phyloP scores from a whole-genome alignment of 345 rosid genomes.

The Murraya paniculata region DNA sequence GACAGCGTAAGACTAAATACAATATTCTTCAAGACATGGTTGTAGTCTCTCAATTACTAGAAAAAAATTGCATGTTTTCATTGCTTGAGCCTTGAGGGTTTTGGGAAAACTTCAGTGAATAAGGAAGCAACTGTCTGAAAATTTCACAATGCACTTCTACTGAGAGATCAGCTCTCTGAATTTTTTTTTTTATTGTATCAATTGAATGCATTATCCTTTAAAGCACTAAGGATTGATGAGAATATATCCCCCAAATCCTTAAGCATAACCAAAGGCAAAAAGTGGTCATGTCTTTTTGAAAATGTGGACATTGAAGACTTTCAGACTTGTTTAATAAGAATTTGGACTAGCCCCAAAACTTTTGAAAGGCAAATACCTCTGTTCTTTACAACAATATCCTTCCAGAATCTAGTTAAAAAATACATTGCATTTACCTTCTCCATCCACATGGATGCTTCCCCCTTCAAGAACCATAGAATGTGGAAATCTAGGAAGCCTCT shows the following conservation, averaged over 20 bases:
- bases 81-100: background rate
- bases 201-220: background rate
- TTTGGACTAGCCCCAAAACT: background rate
- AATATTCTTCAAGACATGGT: background rate
- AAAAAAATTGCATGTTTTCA: background rate
- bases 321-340: background rate
- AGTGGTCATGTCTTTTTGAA: background rate
- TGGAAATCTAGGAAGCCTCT: slow-evolving; percentile 69
- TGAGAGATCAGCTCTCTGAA: too few species aligned
- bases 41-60: background rate
- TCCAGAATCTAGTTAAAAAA: slow-evolving; percentile 1
- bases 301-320: too few species aligned
- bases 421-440: slow-evolving; percentile 61
- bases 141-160: too few species aligned
- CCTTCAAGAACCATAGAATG: slow-evolving; percentile 89
- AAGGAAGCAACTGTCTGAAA: background rate
- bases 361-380: background rate
- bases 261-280: background rate
- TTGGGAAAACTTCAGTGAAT: background rate
- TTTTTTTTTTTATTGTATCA: background rate
- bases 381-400: background rate
- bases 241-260: background rate
- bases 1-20: background rate
- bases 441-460: slow-evolving; percentile 98
- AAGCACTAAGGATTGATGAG: background rate